phyloP scores from a whole-genome alignment of 192 early-diverging fungal species.

The Martensiomyces pterosporus region DNA sequence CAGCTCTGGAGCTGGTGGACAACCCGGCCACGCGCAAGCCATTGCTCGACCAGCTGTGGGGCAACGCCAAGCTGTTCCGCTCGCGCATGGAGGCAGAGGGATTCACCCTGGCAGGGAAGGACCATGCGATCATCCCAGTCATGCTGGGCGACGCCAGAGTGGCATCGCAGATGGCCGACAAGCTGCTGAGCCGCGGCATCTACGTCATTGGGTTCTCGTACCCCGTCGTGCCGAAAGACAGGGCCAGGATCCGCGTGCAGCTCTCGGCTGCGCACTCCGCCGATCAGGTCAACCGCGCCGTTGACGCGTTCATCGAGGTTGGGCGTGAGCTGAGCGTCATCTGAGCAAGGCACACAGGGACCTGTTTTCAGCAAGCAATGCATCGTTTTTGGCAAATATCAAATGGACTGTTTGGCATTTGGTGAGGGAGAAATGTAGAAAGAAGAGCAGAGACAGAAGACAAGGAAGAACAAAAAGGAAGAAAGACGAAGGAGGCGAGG shows the following conservation, averaged over 20 bases:
- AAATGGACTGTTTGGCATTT: too few species aligned
- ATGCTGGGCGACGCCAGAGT: conserved; percentile 56
- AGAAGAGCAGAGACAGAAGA: too few species aligned
- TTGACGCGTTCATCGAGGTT: conserved; percentile 53
- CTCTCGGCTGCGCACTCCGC: conserved; percentile 52
- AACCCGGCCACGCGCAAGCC: conserved; percentile 35
- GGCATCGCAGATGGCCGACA: conserved; percentile 51
- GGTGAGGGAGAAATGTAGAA: too few species aligned
- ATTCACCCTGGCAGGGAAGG: conserved; percentile 59
- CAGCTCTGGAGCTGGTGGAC: conserved; percentile 52
- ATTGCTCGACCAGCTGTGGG: conserved; percentile 54
- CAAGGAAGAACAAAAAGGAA: too few species aligned
- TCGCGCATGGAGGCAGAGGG: conserved; percentile 56
- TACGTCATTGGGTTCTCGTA: conserved; percentile 60
- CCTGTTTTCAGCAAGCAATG: too few species aligned
- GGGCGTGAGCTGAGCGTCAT: conserved; percentile 44
- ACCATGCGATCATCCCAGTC: conserved; percentile 57
- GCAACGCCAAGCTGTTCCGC: conserved; percentile 61
- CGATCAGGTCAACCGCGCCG: conserved; percentile 50
- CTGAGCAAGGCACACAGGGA: not conserved
- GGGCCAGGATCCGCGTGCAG: conserved; percentile 57
- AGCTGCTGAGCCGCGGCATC: conserved; percentile 50
- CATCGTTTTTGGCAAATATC: too few species aligned
- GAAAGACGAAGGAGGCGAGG: too few species aligned
- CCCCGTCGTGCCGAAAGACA: conserved; percentile 55